These are phyloP conservation scores for Acer campestre DNA, from an alignment of 345 rosid genomes.

Conservation along the genomic window DNA sequence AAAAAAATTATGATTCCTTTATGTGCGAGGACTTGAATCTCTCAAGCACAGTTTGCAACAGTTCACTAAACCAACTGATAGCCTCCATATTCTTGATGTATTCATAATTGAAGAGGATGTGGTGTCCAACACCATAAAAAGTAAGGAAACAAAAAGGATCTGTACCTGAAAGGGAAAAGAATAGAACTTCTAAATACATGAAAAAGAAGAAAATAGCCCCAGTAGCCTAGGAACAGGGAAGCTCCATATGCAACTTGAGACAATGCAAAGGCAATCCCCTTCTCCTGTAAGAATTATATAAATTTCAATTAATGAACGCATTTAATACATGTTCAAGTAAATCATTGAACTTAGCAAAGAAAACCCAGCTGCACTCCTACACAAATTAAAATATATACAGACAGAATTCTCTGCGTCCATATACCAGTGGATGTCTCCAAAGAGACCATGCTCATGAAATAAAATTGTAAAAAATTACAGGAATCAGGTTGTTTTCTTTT, in stretches of 20 bases:
- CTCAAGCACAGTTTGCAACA: background rate
- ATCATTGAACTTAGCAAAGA: constrained; percentile 11
- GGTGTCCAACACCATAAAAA: background rate
- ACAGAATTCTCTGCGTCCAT: background rate
- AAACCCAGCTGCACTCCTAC: background rate
- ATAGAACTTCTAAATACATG: constrained; percentile 45
- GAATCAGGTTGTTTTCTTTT: background rate
- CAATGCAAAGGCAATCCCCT: constrained; percentile 61
- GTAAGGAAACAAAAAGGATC: constrained; percentile 7
- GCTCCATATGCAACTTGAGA: constrained; percentile 89
- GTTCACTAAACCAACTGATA: background rate
- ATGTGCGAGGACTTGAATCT: background rate
- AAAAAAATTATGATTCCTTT: background rate
- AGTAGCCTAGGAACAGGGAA: constrained; percentile 74
- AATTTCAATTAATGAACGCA: background rate
- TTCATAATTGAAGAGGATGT: constrained; percentile 11
- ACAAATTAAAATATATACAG: background rate
- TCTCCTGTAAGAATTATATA: constrained; percentile 50
- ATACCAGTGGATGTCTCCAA: background rate
- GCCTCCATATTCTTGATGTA: background rate
- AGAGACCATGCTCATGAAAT: background rate
- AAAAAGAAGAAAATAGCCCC: constrained; percentile 76
- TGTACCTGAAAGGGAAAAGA: constrained; percentile 89
- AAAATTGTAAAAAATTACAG: background rate
- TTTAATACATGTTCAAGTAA: background rate